Conservation (phyloP, 2,329 filamentous ascomycete genomes). For the Falciphora oryzae region DNA sequence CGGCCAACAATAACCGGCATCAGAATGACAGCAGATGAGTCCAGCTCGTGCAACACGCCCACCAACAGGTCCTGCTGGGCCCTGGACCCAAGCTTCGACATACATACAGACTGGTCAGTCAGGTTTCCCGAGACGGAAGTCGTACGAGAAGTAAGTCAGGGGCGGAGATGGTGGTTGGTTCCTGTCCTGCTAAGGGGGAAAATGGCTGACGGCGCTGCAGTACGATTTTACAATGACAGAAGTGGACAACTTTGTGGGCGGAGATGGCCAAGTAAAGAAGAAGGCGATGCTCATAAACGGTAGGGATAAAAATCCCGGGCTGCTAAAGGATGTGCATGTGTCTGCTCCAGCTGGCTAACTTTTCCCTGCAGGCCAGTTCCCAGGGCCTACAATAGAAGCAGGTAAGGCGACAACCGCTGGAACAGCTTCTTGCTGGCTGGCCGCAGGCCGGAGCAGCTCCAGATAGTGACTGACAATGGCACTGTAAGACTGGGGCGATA, state of each 20-base stretch:
- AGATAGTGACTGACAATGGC: neutral
- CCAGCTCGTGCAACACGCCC: neutral
- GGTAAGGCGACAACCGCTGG: neutral
- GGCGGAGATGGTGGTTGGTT: neutral
- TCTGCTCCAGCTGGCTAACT: conserved; percentile 20
- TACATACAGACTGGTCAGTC: conserved; percentile 40
- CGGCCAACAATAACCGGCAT: no score
- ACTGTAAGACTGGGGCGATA: conserved; percentile 29
- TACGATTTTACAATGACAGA: conserved; percentile 22
- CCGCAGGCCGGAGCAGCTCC: no score
- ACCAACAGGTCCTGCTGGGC: conserved; percentile 30
- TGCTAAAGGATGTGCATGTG: no score
- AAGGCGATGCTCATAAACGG: neutral
- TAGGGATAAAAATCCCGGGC: neutral
- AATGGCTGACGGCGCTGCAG: conserved; percentile 25
- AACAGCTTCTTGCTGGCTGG: no score
- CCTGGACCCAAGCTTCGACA: conserved; percentile 30
- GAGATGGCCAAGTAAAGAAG: neutral
- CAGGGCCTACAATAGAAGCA: neutral
- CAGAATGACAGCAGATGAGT: neutral
- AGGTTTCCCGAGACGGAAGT: conserved; percentile 40
- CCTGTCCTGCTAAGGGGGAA: neutral
- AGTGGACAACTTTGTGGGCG: conserved; percentile 30
- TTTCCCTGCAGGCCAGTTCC: conserved; percentile 22
- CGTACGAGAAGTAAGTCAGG: conserved; percentile 34